These are phyloP conservation scores for Cadophora malorum DNA, from an alignment of 2,329 filamentous ascomycete genomes.

Conservation along the genomic window DNA sequence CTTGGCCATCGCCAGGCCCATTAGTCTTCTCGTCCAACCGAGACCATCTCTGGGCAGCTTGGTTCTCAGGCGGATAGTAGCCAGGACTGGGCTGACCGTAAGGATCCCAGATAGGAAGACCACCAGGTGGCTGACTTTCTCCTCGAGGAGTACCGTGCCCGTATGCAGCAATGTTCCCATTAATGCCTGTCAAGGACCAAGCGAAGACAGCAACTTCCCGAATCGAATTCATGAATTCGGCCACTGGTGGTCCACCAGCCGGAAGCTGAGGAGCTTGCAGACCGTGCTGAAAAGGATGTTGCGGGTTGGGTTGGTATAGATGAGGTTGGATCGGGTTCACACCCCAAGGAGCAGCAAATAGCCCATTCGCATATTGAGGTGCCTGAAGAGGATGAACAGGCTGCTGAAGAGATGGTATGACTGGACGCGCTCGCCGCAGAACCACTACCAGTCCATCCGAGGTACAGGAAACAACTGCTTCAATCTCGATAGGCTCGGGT, in stretches of 20 bases:
- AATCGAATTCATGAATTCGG: slow-evolving; percentile 79
- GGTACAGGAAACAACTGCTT: slow-evolving; percentile 90
- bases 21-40: slow-evolving; percentile 29
- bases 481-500: slow-evolving; percentile 68
- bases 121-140: slow-evolving; percentile 67
- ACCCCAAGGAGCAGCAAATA: slow-evolving; percentile 84
- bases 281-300: slow-evolving; percentile 51
- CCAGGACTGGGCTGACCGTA: slow-evolving; percentile 43
- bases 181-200: slow-evolving; percentile 82
- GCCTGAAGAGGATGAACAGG: slow-evolving; percentile 42
- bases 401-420: slow-evolving; percentile 69
- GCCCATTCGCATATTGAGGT: slow-evolving; percentile 61
- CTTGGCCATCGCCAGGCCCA: slow-evolving; percentile 22
- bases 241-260: slow-evolving; percentile 59
- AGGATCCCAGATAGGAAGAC: slow-evolving; percentile 66
- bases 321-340: slow-evolving; percentile 64
- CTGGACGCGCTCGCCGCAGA: slow-evolving; percentile 74
- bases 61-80: slow-evolving; percentile 49
- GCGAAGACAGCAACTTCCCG: slow-evolving; percentile 88
- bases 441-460: slow-evolving; percentile 88
- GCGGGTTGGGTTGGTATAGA: slow-evolving; percentile 45
- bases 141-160: slow-evolving; percentile 65
- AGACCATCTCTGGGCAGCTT: slow-evolving; percentile 39
- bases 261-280: slow-evolving; percentile 50
- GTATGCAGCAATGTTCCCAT: slow-evolving; percentile 73